Base-by-base conservation (phyloP, 2,329 filamentous ascomycete genomes). In the Colletotrichum shisoi region DNA sequence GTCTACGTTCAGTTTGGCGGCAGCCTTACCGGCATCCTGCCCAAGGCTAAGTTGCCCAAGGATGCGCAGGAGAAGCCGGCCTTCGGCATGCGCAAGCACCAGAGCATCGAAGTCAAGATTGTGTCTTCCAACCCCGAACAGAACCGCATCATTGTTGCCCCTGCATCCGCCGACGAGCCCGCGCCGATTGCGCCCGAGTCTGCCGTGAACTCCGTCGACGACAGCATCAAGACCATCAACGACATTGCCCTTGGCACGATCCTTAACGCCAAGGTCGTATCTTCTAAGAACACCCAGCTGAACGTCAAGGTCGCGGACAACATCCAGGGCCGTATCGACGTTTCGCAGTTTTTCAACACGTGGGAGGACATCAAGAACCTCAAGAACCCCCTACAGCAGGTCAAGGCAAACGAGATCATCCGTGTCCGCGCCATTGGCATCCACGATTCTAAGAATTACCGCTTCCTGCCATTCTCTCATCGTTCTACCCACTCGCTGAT, bases 381-480 rank as follows among this genome's bases (percentile, higher is more conserved):
- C 65, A 97, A 94, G 78, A 83, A 88, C 34, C 94, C 95, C 1
- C 82, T 98, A n/a, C 82, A 83, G 63, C 85, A 86, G 69, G 96
- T 96, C 79, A 85, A 87, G 69, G 82, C 84, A 57, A 91, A 91
- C 71, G 87, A 94, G 65, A 80, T 88, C 52, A 79, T 97, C 37
- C 81, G 86, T 15, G 93, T 94, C 45, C 91, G 89, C 74, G 85
- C 97, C 44, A 83, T 98, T 42, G 94, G 94, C 70, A 85, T 96
- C 39, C 94, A 98, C 75, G 93, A 97, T 79, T 91, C 93, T 57
- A 89, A 91, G 71, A 96, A 92, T 72, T 92, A 97, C 78, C 89
- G 91, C 52, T 99, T 97, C 80, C 83, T 99, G 48, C 94, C 95
- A 2, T 92, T 99, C 73, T 91, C 91, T 44, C 94, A 98, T 79